Base-by-base conservation (phyloP, 768 basidiomycete genomes). In the Kwoniella botswanensis region DNA sequence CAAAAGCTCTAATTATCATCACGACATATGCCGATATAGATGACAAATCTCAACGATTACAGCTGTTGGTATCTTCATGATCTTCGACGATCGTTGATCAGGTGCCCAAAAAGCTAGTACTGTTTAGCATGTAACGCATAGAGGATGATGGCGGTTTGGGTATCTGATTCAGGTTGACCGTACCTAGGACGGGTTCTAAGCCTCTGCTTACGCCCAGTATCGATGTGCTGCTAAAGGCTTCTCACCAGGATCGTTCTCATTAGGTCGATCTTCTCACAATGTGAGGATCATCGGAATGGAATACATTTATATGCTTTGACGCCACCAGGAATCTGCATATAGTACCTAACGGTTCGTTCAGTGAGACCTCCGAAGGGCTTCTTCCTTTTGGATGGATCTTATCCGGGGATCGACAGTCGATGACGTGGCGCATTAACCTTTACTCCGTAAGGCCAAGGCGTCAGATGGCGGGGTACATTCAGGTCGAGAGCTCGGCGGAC, bases 151-250 rank as follows among this genome's bases (percentile, higher is more conserved):
- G 59, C 59, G 59, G 9, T 42, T n/a, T 61, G 59, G 35, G 13
- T 61, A 61, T 61, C 42, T 61, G 59, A 61, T 61, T 61, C 42
- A 61, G 42, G 59, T 61, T 61, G 46, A 50, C 12, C 18, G 46
- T 50, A 50, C 46, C 46, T 50, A 35, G 35, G 35, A 35, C 46
- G 18, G 18, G 18, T 13, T 50, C 5, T 12, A 1, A 50, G 46
- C 46, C 46, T 29, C 17, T 59, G 24, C 22, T 29, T 35, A 13
- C 10, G 57, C 57, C 29, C 35, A 29, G 15, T 59, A 12, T 59
- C 57, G n/a, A 15, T 18, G 18, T 12, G 18, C 6, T 50, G 13
- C 46, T 3, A 4, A 13, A 35, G 35, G 7, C 35, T 35, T 35
- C 0, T 35, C 35, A 6, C 35, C 35, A 35, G 35, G 35, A 35